These are phyloP conservation scores for Rutstroemia sp. DNA, from an alignment of 2,329 filamentous ascomycete species.

Conservation along the genomic window DNA sequence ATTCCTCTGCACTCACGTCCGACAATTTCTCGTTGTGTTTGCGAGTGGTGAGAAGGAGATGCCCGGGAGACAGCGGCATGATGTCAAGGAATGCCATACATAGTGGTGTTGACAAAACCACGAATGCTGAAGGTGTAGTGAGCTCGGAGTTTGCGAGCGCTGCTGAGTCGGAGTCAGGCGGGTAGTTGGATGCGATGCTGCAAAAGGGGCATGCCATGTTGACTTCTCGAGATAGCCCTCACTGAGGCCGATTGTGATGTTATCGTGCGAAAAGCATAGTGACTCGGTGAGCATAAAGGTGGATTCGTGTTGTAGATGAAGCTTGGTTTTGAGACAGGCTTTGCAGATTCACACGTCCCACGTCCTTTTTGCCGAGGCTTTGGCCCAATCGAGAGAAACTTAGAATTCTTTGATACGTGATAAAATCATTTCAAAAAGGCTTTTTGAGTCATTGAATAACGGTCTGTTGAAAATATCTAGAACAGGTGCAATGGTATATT, in stretches of 20 bases:
- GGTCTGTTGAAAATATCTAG: no score
- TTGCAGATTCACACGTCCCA: no score
- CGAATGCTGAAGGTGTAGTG: slow-evolving; percentile 36
- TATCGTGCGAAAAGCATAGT: slow-evolving; percentile 14
- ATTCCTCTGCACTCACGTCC: slow-evolving; percentile 57
- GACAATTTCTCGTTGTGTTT: slow-evolving; percentile 70
- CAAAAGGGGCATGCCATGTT: slow-evolving; percentile 51
- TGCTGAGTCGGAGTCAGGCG: slow-evolving; percentile 30
- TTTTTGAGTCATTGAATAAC: no score
- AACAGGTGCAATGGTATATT: no score
- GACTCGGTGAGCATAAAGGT: background rate
- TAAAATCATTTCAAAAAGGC: no score
- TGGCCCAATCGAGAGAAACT: no score
- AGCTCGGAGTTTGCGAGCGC: slow-evolving; percentile 34
- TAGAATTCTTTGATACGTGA: no score
- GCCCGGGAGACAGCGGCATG: slow-evolving; percentile 74
- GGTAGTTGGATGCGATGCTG: slow-evolving; percentile 44
- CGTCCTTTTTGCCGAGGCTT: no score
- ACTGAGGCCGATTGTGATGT: slow-evolving; percentile 5
- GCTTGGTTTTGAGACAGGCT: background rate
- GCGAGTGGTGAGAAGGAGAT: slow-evolving; percentile 76
- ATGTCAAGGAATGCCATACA: slow-evolving; percentile 91
- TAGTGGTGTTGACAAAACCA: slow-evolving; percentile 70
- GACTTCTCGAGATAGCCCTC: background rate
- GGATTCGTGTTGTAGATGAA: background rate